phyloP scores from a whole-genome alignment of 2,329 filamentous ascomycete genomes.

The Colletotrichum tropicale region DNA sequence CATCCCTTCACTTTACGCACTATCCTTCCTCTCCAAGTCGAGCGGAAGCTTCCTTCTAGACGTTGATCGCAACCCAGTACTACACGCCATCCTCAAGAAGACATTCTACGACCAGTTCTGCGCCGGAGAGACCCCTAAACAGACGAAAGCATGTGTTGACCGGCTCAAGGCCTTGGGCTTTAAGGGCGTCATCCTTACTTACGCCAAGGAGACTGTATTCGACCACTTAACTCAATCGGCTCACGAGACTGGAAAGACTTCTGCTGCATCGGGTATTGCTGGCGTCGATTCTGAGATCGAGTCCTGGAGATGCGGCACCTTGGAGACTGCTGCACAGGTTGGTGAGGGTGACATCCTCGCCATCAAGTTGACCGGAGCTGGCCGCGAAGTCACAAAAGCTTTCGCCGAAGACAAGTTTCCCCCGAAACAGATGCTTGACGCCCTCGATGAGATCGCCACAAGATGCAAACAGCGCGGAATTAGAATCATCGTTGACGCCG shows the following conservation, averaged over 20 bases:
- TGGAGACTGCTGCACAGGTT: constrained; percentile 35
- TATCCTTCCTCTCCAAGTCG: constrained; percentile 42
- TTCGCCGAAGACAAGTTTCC: constrained; percentile 37
- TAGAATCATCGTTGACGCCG: constrained; percentile 50
- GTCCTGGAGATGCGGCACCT: constrained; percentile 35
- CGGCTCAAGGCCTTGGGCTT: constrained; percentile 55
- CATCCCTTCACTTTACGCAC: constrained; percentile 36
- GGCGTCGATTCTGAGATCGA: constrained; percentile 35
- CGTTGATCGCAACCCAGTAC: constrained; percentile 54
- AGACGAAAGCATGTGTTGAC: constrained; percentile 48
- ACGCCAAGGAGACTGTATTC: constrained; percentile 48
- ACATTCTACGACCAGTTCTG: constrained; percentile 63
- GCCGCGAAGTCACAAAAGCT: constrained; percentile 39
- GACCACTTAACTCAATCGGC: constrained; percentile 35
- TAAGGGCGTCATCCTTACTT: constrained; percentile 61
- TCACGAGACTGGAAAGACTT: constrained; percentile 2
- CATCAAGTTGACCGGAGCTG: constrained; percentile 48
- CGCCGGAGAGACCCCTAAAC: constrained; percentile 50
- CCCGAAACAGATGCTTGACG: constrained; percentile 45
- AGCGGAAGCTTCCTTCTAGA: constrained; percentile 36
- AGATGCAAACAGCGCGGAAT: constrained; percentile 41
- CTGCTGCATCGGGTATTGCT: background rate
- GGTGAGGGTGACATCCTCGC: constrained; percentile 38
- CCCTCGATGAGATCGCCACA: constrained; percentile 42
- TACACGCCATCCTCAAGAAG: constrained; percentile 50